Evolutionary conservation across 441 rosid species (phyloP).

Genomic region (Breynia disticha): DNA sequence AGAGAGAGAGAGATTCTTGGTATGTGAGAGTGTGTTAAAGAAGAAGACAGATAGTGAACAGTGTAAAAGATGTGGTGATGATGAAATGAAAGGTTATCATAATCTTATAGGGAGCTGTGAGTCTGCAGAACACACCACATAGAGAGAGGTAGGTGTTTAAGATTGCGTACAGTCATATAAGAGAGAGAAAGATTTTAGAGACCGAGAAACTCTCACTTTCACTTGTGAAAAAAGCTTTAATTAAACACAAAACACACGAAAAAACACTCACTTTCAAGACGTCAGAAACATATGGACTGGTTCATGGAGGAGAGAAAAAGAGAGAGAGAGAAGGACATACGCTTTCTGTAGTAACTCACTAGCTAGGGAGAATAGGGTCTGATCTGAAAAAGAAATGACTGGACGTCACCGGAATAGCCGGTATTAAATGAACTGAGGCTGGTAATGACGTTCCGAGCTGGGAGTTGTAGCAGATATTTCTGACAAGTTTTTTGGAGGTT

Average conservation of each 20-base stretch:
- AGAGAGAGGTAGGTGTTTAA: background rate
- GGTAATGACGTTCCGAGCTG: no score
- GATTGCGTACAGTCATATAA: no score
- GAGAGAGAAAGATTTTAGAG: background rate
- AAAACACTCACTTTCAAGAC: no score
- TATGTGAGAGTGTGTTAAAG: conserved; percentile 3
- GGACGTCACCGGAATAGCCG: conserved; percentile 57
- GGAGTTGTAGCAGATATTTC: conserved; percentile 34
- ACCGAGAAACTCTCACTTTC: no score
- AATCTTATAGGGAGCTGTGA: conserved; percentile 18
- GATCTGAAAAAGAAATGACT: conserved; percentile 21
- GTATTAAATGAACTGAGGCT: conserved; percentile 39
- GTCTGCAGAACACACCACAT: conserved; percentile 18
- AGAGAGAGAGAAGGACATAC: background rate
- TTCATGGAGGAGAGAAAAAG: no score
- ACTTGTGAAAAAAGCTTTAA: no score
- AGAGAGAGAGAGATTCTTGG: background rate
- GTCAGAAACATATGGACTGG: no score
- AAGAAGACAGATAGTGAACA: conserved; percentile 23
- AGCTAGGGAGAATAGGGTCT: conserved; percentile 36
- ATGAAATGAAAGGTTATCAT: conserved; percentile 50
- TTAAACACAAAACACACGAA: no score
- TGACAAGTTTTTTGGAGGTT: conserved; percentile 27
- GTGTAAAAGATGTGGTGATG: conserved; percentile 54
- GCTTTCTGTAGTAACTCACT: conserved; percentile 13